Evolutionary conservation across 495 filamentous ascomycete species (phyloP), one percentile per base, ranked within the genome.

Genomic region (Glonium stellatum): DNA sequence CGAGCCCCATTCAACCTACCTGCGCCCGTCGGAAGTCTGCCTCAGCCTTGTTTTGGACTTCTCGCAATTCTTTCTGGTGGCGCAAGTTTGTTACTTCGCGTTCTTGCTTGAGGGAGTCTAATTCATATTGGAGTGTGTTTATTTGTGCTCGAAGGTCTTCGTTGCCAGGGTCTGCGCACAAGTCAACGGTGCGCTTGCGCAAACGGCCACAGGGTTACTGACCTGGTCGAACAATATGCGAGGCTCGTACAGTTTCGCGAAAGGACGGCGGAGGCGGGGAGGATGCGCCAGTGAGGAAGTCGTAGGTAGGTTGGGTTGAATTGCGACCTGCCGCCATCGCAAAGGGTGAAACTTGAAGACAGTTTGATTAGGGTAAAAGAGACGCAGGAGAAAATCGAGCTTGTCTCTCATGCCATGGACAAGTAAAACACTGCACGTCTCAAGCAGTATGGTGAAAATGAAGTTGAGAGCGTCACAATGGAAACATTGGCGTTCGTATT

Each of bases 11-110:
- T 18, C 39, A 44, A 11, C 18, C 13, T 11, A 44, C 39, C 39
- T 95, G 90, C 37, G 88, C 88, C 64, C 84, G 86, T 60, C 86
- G 80, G 70, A 89, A 93, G 63, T 96, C 90, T 8, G 88, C 85
- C 63, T 96, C 91, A 13, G 85, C 84, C 62, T 84, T 88, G 27
- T 82, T 73, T 65, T 88, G 84, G 4, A 84, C 75, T 21, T 91
- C 88, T 46, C 90, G 80, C 21, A 95, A 70, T 65, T 96, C 91
- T 64, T 90, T 88, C 57, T 95, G 88, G 66, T 89, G 85, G 55
- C 87, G 82, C 11, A 96, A 73, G 2, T 78, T 79, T 54, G 84
- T 74, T 50, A 96, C 75, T 42, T 95, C 92, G 62, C 89, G 84
- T 69, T 97, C 93, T 56, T 96, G 89, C 62, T 90, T 91, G 61